Evolutionary conservation across 768 basidiomycete genomes (phyloP), one percentile per base, ranked within the genome.

Genomic region (Serendipita sp.): DNA sequence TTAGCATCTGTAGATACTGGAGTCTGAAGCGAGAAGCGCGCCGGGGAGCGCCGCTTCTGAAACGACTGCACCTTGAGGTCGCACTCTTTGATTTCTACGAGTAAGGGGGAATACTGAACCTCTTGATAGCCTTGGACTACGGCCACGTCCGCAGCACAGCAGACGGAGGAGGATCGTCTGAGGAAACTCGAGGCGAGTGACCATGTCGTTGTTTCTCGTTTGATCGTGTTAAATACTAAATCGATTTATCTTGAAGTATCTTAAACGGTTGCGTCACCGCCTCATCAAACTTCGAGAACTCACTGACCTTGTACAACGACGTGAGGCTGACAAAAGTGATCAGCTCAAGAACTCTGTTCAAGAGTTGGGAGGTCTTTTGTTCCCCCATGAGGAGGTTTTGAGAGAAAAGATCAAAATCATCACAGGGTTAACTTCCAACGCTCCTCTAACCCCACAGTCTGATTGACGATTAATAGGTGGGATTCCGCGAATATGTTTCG

Each of bases 21-120:
- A 97, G 96, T 73, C 72, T 99, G 72, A 98, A 99, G 74, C 77
- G 96, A 3, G 95, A 98, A 71, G 90, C 84, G 1, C 80, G 96
- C 65, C 74, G 95, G 42, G 96, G 96, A 3, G 96, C 96, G 7
- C 95, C 96, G 11, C 72, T 98, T 64, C 72, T 99, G 66, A 98
- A 98, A 73, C 71, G 96, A 61, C 71, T 99, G 63, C 93, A 99
- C 74, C 76, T 98, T 28, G 95, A 99, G 72, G 78, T 78, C 61
- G 62, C 74, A 56, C 1, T 30, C 33, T 13, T 14, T 3, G 3
- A 38, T 13, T 30, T 31, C 16, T n/a, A 17, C 26, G 31, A 22
- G 17, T 28, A 17, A 20, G 17, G 20, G 9, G 20, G 28, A 5
- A 42, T n/a, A 9, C 28, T 26, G 26, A 30, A 22, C n/a, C 3